Percentiles rank a stretch among this genome's conserved stretches.
These are phyloP conservation scores for Serendipita vermifera DNA, from an alignment of 768 basidiomycete species.

Conservation along the genomic window DNA sequence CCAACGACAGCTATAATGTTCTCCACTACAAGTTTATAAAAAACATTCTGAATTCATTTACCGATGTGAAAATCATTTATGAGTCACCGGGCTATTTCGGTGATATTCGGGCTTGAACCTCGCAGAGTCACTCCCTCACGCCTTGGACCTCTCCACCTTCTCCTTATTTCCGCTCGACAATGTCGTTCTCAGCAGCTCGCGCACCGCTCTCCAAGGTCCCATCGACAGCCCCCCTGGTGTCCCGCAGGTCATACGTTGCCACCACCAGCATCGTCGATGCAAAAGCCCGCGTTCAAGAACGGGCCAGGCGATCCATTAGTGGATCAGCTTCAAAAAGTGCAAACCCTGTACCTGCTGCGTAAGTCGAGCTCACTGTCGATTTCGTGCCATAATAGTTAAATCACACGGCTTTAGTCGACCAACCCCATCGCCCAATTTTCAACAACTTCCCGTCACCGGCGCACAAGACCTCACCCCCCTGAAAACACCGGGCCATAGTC, in stretches of 20 bases:
- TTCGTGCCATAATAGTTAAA: not conserved
- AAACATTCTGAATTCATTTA: too few species aligned
- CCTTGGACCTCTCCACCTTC: not conserved
- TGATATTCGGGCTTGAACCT: conserved; percentile 1
- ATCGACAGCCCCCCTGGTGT: not conserved
- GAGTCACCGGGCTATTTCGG: conserved; percentile 2
- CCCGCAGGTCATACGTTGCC: not conserved
- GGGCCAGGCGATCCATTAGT: conserved; percentile 55
- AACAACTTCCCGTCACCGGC: conserved; percentile 15
- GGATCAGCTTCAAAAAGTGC: conserved; percentile 50
- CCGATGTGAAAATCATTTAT: too few species aligned
- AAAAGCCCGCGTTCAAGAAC: conserved; percentile 66
- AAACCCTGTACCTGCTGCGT: conserved; percentile 49
- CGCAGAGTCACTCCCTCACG: not conserved
- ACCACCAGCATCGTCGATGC: conserved; percentile 50
- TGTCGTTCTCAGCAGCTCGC: conserved; percentile 3
- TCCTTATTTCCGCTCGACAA: not conserved
- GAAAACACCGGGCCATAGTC: not conserved
- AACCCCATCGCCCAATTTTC: conserved; percentile 40
- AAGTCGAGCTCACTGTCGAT: conserved; percentile 18
- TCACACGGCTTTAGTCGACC: conserved; percentile 45
- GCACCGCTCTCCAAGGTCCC: conserved; percentile 2
- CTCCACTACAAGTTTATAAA: too few species aligned
- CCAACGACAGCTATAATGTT: too few species aligned
- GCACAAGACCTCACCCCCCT: conserved; percentile 34